Base-by-base conservation (phyloP, 1,139 yeast species). In the Pneumocystis carinii region DNA sequence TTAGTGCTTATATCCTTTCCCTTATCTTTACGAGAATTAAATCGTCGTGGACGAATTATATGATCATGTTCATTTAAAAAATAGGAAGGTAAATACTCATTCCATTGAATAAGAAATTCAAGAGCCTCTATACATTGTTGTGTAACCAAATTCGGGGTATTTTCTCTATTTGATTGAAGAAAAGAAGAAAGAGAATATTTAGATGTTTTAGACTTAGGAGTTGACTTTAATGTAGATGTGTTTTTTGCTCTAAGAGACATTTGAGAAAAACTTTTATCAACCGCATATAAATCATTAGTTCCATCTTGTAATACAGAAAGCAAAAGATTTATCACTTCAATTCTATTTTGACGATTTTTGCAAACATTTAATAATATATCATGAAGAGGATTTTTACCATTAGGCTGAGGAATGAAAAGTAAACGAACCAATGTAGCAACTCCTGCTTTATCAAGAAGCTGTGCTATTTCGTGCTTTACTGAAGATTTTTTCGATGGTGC, bases 61-160 rank as follows among this genome's bases (percentile, higher is more conserved):
- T 83, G 77, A 55, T 90, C 96, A 71, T 89, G 96, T 68, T 89
- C 96, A 5, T 87, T 83, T 65, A 90, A 77, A 71, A 90, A 84
- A 70, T 84, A 90, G 70, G 84, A 84, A 66, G 94, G 80, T 70
- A 87, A 78, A 68, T 84, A 87, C 24, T 80, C 79, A 67, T 85
- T 87, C 61, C 83, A 78, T 64, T 87, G 89, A 62, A 90, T 78
- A 63, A 90, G 76, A 69, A 81, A 84, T 68, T 86, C 88, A 39
- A 90, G 75, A 0, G 87, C 85, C 67, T 88, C 96, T 61, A 90
- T 78, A 4, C 86, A 80, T 71, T 90, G 96, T 62, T 83, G 85
- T 0, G 90, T 90, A 35, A 89, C 85, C 10, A 82, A 76, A 17
- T 85, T 73, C 0, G 92, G 87, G 0, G 92, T 81, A 24, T 87